A percentile compares a stretch with the other conserved stretches of the same genome.
phyloP scores from a whole-genome alignment of 1,139 yeast species.

The Keqinozyma sinolaborantium region DNA sequence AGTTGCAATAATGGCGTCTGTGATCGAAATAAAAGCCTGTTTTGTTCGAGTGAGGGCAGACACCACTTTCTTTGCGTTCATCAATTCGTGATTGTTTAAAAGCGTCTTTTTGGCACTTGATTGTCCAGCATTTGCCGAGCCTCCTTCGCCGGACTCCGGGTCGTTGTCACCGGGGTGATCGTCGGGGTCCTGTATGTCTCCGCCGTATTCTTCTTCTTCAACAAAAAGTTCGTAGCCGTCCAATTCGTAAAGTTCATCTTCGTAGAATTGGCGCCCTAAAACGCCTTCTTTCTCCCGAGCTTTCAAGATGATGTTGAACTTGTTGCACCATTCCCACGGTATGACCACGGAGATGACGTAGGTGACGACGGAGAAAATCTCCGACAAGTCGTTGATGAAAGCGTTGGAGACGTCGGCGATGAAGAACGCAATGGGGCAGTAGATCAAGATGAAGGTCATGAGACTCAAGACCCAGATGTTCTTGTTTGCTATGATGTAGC shows the following conservation, averaged over 20 bases:
- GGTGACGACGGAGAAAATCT: conserved; percentile 66
- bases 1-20: conserved; percentile 57
- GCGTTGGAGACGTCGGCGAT: conserved; percentile 73
- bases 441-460: conserved; percentile 55
- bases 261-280: conserved; percentile 74
- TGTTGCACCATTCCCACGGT: conserved; percentile 89
- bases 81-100: conserved; percentile 1
- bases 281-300: conserved; percentile 75
- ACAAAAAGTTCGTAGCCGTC: conserved; percentile 43
- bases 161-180: not conserved
- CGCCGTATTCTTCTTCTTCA: conserved; percentile 25
- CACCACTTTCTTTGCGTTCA: conserved; percentile 5
- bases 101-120: not conserved
- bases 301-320: conserved; percentile 57
- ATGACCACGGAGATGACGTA: conserved; percentile 73
- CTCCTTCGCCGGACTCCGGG: not conserved
- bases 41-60: conserved; percentile 25
- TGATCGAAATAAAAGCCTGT: conserved; percentile 37
- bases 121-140: too few species aligned
- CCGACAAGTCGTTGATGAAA: conserved; percentile 71
- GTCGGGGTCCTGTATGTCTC: conserved; percentile 7
- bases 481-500: conserved; percentile 49
- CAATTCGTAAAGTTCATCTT: conserved; percentile 55
- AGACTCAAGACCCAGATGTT: conserved; percentile 54
- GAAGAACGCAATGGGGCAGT: conserved; percentile 70